These are phyloP conservation scores for Candida freyschussii DNA, from an alignment of 1,139 yeast genomes.

Conservation along the genomic window DNA sequence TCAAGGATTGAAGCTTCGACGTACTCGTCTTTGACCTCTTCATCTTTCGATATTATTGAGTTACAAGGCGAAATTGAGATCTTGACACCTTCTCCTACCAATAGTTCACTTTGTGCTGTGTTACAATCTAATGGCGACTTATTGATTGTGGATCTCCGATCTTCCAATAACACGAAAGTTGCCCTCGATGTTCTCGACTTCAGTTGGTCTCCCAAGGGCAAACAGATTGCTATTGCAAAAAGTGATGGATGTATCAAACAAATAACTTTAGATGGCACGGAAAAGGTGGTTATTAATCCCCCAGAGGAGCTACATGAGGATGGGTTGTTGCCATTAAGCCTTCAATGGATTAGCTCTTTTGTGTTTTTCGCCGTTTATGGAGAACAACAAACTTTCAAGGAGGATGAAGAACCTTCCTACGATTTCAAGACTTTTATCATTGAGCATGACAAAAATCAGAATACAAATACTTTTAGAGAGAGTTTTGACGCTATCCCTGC, in stretches of 20 bases:
- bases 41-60: conserved; percentile 3
- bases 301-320: conserved; percentile 23
- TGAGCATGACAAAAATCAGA: conserved; percentile 12
- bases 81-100: conserved; percentile 15
- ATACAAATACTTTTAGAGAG: conserved; percentile 26
- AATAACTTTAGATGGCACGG: conserved; percentile 24
- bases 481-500: conserved; percentile 54
- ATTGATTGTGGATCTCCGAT: conserved; percentile 12
- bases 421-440: conserved; percentile 14
- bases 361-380: conserved; percentile 18
- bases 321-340: conserved; percentile 13
- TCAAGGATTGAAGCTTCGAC: conserved; percentile 1
- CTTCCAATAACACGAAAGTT: conserved; percentile 5
- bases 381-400: conserved; percentile 14
- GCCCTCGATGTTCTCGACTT: conserved; percentile 23
- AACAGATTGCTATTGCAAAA: conserved; percentile 28
- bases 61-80: conserved; percentile 9
- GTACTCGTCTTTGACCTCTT: conserved; percentile 2
- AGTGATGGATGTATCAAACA: conserved; percentile 25
- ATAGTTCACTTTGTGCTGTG: conserved; percentile 14
- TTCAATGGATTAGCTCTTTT: conserved; percentile 17
- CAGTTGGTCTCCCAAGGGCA: conserved; percentile 33
- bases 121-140: conserved; percentile 18
- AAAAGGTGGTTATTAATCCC: conserved; percentile 16
- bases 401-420: conserved; percentile 17